These are phyloP conservation scores for Dysphania ambrosioides DNA, from an alignment of 148 eudicot genomes.

Conservation along the genomic window DNA sequence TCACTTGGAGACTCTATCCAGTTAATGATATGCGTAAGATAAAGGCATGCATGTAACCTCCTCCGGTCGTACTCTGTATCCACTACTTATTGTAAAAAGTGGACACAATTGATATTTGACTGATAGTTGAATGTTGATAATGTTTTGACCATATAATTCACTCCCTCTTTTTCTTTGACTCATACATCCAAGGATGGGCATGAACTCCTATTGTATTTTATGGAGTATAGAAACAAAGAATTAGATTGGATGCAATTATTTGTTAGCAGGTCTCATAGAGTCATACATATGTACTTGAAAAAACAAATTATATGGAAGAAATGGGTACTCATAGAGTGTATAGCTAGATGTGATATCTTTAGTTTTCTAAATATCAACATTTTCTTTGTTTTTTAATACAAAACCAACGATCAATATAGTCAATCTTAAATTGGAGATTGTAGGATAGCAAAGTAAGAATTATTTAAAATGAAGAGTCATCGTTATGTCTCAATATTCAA, in stretches of 20 bases:
- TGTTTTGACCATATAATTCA: neutral
- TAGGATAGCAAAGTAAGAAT: too few relatives aligned
- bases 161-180: neutral
- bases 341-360: too few relatives aligned
- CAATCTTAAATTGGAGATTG: too few relatives aligned
- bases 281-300: neutral
- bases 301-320: too few relatives aligned
- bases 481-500: too few relatives aligned
- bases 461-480: too few relatives aligned
- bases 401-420: too few relatives aligned
- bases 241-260: neutral
- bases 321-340: too few relatives aligned
- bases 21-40: neutral
- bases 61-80: constrained; percentile 13
- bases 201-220: neutral
- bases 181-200: neutral
- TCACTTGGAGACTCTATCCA: neutral
- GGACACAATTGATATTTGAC: neutral
- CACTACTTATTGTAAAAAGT: neutral
- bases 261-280: neutral
- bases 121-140: neutral
- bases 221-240: neutral
- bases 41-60: neutral
- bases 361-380: too few relatives aligned
- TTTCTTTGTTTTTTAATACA: too few relatives aligned